Evolutionary conservation across 306 rosid species (phyloP).

Genomic region (Delonix regia): DNA sequence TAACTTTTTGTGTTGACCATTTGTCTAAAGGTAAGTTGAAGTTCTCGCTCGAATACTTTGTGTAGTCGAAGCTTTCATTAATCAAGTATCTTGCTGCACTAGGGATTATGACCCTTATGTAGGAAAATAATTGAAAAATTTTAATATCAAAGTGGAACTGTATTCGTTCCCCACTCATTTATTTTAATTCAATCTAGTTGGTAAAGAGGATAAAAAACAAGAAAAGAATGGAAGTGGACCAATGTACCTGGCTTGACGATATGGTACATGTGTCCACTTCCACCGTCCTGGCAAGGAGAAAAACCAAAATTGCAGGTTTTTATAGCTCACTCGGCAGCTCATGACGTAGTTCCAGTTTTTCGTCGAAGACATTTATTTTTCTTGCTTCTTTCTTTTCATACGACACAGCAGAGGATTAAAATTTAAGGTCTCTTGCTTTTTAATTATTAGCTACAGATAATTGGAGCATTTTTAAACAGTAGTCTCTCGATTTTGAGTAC

Average conservation of each 20-base stretch:
- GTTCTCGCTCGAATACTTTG: background rate
- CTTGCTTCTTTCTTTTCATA: background rate
- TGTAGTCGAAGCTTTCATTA: background rate
- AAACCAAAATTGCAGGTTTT: background rate
- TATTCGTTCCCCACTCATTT: background rate
- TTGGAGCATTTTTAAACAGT: constrained; percentile 29
- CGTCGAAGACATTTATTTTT: background rate
- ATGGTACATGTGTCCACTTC: background rate
- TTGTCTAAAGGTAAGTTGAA: background rate
- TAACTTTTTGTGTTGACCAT: background rate
- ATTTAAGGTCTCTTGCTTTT: background rate
- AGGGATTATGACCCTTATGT: background rate
- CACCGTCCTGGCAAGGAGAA: background rate
- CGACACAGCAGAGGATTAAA: background rate
- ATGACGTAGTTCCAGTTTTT: background rate
- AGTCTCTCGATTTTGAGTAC: constrained; percentile 41
- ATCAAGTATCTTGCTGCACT: background rate
- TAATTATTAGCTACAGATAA: constrained; percentile 15
- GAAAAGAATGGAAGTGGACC: background rate
- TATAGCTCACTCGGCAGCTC: background rate
- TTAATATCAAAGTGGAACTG: background rate
- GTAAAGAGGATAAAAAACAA: background rate
- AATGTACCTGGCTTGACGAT: background rate
- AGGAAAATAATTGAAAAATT: background rate
- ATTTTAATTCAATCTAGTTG: background rate